Base-by-base conservation (phyloP, 768 basidiomycete species). In the Lyophyllum atratum region DNA sequence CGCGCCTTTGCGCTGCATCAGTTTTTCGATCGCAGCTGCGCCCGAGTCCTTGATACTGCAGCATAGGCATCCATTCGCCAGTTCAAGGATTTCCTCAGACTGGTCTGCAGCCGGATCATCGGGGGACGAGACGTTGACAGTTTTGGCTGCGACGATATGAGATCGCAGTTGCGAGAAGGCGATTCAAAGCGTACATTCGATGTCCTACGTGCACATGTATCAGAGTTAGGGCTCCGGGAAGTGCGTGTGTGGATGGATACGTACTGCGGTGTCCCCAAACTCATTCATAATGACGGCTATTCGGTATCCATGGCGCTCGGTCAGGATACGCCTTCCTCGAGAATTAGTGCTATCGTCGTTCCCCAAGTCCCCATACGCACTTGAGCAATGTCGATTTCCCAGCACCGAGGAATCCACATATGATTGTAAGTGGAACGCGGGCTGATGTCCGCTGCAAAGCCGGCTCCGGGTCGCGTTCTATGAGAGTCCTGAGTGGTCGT, bases 281-380 rank as follows among this genome's bases (percentile, higher is more conserved):
- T 95, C 94, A 67, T 96, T 97, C 93, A 97, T 95, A 60, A 96
- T 97, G 21, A 99, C 96, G 4, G 96, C 96, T 54, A 99, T 97
- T 34, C 91, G 85, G 68, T 95, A 94, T 3, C 96, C 95, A 81
- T 98, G 96, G 37, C 87, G 80, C 67, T 94, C 93, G 12, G 92
- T 96, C 59, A 98, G 76, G 64, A 98, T 95, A 29, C 95, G 87
- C 63, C 88, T 91, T 15, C n/a, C 14, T 44, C 22, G 19, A 1
- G 5, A n/a, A 47, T 15, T 22, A 14, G 40, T 8, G 42, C 19
- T n/a, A 31, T 17, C n/a, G 56, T 48, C 40, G 29, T 17, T 2
- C 4, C 17, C 17, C 28, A 33, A 24, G 5, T 21, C 45, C 24
- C 29, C 22, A 54, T n/a, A 70, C 83, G 53, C 62, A 89, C 89